A percentile compares a stretch with the other conserved stretches of the same genome.
Evolutionary conservation across 306 rosid species (phyloP).

Genomic region (Cyclanthera cordifolia): DNA sequence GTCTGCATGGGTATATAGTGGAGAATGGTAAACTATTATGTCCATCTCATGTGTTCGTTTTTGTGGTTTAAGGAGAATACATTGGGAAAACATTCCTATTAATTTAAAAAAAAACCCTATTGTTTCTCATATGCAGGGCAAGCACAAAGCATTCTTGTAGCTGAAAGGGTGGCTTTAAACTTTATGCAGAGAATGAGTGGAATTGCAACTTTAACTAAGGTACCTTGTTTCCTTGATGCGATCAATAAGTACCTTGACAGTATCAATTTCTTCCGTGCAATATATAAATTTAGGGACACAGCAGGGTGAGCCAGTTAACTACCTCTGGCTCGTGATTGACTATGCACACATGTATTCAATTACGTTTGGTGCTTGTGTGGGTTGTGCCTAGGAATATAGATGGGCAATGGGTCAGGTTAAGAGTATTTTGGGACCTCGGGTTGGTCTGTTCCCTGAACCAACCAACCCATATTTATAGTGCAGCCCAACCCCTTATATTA

Average conservation of each 20-base stretch:
- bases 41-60: neutral
- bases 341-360: neutral
- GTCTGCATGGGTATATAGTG: neutral
- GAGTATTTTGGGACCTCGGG: no score
- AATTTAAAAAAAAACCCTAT: neutral
- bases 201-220: conserved; percentile 88
- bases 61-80: neutral
- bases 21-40: neutral
- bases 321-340: neutral
- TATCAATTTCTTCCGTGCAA: neutral
- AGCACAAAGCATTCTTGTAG: conserved; percentile 70
- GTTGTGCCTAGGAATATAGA: neutral
- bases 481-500: no score
- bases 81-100: neutral
- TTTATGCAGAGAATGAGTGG: conserved; percentile 99
- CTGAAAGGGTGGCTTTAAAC: conserved; percentile 80
- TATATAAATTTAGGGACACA: neutral
- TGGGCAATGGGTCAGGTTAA: no score
- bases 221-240: conserved; percentile 17
- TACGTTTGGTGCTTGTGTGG: neutral
- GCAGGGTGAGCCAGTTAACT: neutral
- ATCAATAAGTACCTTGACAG: neutral
- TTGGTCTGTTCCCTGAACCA: no score
- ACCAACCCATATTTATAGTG: no score
- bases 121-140: conserved; percentile 40